Evolutionary conservation across 2,329 filamentous ascomycete genomes (phyloP).

Genomic region (Penicillium freii): DNA sequence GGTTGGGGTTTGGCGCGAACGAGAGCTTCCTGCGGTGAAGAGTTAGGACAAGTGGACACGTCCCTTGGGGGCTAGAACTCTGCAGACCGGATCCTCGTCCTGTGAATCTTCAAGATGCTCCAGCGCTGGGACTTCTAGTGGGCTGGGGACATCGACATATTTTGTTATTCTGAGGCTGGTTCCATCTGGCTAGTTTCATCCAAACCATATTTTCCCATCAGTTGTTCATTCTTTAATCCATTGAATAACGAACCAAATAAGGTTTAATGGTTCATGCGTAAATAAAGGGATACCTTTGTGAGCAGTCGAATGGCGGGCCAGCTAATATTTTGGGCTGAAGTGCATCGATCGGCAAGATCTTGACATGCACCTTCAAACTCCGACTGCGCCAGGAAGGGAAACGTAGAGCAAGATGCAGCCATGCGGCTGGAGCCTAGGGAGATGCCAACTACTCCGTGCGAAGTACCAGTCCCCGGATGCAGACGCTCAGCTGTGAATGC

Average conservation of each 20-base stretch:
- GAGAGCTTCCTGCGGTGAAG: conserved; percentile 41
- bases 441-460: neutral
- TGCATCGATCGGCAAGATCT: conserved; percentile 49
- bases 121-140: neutral
- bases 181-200: neutral
- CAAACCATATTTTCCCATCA: conserved; percentile 1
- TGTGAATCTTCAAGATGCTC: neutral
- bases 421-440: conserved; percentile 8
- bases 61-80: conserved; percentile 2
- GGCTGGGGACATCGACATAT: neutral
- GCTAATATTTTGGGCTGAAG: conserved; percentile 50
- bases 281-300: conserved; percentile 28
- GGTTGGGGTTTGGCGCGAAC: conserved; percentile 35
- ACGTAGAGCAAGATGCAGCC: conserved; percentile 35
- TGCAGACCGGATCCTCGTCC: conserved; percentile 12
- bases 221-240: neutral
- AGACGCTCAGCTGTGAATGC: neutral
- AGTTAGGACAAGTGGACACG: conserved; percentile 14
- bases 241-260: neutral
- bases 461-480: conserved; percentile 7
- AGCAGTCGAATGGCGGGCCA: conserved; percentile 38
- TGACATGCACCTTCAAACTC: conserved; percentile 68
- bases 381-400: conserved; percentile 59
- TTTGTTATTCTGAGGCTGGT: conserved; percentile 10
- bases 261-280: conserved; percentile 6